Evolutionary conservation across 176 grass and related monocot genomes (phyloP).

Genomic region (Tuctoria greenei): DNA sequence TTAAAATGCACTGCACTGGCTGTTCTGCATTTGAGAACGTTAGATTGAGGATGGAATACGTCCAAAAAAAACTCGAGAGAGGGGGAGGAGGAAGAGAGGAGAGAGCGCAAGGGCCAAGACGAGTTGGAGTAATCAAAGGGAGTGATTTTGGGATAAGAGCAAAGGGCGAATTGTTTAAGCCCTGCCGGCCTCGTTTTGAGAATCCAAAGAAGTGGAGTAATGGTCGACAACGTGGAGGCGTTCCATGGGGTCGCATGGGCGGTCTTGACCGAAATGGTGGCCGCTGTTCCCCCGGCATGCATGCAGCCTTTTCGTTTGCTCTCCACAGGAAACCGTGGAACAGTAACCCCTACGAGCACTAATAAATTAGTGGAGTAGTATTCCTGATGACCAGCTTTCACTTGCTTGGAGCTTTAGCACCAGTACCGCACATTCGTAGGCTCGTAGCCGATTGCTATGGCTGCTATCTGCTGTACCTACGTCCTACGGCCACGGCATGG

Average conservation of each 20-base stretch:
- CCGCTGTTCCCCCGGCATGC: constrained; percentile 49
- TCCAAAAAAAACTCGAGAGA: constrained; percentile 38
- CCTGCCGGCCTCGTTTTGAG: constrained; percentile 25
- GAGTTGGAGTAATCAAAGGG: constrained; percentile 47
- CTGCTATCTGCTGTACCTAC: no score
- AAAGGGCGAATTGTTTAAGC: constrained; percentile 44
- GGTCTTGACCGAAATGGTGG: constrained; percentile 65
- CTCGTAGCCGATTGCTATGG: no score
- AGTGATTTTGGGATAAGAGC: constrained; percentile 51
- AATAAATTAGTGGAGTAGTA: no score
- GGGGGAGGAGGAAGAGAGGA: neutral
- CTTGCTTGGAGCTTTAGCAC: neutral
- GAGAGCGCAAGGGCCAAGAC: constrained; percentile 56
- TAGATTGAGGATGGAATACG: constrained; percentile 26
- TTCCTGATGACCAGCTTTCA: constrained; percentile 25
- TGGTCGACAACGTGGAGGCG: constrained; percentile 68
- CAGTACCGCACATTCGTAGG: neutral
- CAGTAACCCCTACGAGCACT: neutral
- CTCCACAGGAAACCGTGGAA: constrained; percentile 37
- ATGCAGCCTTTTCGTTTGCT: constrained; percentile 52
- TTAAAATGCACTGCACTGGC: constrained; percentile 8
- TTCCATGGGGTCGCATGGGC: constrained; percentile 45
- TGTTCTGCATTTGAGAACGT: constrained; percentile 29
- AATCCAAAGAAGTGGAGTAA: constrained; percentile 38
- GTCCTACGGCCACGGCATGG: no score